Evolutionary conservation across 495 filamentous ascomycete genomes (phyloP).

Genomic region (Collariella sp.): DNA sequence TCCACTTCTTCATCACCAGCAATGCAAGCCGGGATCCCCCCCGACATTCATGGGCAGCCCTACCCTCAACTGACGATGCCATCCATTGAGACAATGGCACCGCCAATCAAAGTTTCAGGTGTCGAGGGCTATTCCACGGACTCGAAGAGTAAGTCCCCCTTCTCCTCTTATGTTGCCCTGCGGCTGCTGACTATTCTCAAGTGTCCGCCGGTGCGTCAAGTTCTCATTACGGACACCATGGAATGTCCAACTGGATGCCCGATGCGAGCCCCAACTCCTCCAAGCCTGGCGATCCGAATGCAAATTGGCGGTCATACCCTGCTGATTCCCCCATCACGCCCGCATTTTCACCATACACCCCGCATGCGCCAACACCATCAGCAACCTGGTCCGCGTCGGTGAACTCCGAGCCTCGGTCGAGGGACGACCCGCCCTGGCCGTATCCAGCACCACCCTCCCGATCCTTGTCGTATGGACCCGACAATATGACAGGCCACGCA

Average conservation of each 20-base stretch:
- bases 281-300: slow-evolving; percentile 29
- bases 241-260: slow-evolving; percentile 38
- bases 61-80: slow-evolving; percentile 43
- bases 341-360: slow-evolving; percentile 34
- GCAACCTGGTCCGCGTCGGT: slow-evolving; percentile 35
- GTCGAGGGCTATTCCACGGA: slow-evolving; percentile 31
- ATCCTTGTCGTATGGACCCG: slow-evolving; percentile 39
- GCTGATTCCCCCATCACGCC: slow-evolving; percentile 34
- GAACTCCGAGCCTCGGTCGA: slow-evolving; percentile 23
- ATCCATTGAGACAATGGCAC: slow-evolving; percentile 41
- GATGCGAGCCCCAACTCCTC: slow-evolving; percentile 30
- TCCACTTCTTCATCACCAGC: slow-evolving; percentile 44
- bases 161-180: not conserved
- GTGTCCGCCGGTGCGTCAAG: slow-evolving; percentile 28
- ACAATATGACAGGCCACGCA: slow-evolving; percentile 25
- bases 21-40: slow-evolving; percentile 35
- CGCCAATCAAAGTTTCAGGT: slow-evolving; percentile 36
- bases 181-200: slow-evolving; percentile 28
- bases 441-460: slow-evolving; percentile 34
- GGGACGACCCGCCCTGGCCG: slow-evolving; percentile 33
- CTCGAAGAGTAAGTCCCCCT: slow-evolving; percentile 32
- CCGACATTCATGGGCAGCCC: slow-evolving; percentile 35
- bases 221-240: slow-evolving; percentile 32
- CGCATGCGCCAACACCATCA: slow-evolving; percentile 29
- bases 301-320: slow-evolving; percentile 33